A percentile compares a stretch with the other conserved stretches of the same genome.
These are phyloP conservation scores for Citrus mangshanensis DNA, from an alignment of 345 rosid species.

Conservation along the genomic window DNA sequence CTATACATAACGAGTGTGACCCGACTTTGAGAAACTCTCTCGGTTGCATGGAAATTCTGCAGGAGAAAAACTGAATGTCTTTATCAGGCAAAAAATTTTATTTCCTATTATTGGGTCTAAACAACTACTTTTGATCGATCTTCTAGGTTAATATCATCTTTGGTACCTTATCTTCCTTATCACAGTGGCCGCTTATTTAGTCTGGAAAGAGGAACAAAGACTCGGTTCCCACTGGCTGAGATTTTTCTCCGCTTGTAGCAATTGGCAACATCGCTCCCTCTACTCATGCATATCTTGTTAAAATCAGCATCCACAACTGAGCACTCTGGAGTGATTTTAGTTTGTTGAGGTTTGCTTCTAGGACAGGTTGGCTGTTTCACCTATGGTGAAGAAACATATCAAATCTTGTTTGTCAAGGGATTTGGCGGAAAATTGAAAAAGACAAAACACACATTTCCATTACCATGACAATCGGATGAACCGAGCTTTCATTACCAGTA, in stretches of 20 bases:
- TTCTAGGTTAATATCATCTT: not conserved
- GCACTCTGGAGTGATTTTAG: not conserved
- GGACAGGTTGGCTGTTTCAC: not conserved
- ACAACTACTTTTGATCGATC: not conserved
- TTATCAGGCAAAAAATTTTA: not conserved
- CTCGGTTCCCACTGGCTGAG: not conserved
- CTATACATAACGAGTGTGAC: not conserved
- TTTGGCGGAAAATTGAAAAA: not conserved
- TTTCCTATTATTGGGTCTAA: not conserved
- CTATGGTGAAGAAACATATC: not conserved
- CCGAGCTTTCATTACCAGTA: not conserved
- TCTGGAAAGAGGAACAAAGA: not conserved
- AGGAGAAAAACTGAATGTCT: not conserved
- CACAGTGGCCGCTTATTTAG: not conserved
- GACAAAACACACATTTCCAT: not conserved
- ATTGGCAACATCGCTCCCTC: not conserved
- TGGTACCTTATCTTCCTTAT: not conserved
- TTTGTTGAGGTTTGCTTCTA: not conserved
- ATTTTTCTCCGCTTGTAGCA: conserved; percentile 19
- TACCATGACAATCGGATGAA: not conserved
- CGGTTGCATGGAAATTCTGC: not conserved
- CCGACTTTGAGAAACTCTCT: not conserved
- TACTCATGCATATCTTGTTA: not conserved
- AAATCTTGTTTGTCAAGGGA: not conserved
- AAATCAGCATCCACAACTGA: conserved; percentile 8